Conservation (phyloP, 129 eudicot species). For the Helianthus tuberosus region DNA sequence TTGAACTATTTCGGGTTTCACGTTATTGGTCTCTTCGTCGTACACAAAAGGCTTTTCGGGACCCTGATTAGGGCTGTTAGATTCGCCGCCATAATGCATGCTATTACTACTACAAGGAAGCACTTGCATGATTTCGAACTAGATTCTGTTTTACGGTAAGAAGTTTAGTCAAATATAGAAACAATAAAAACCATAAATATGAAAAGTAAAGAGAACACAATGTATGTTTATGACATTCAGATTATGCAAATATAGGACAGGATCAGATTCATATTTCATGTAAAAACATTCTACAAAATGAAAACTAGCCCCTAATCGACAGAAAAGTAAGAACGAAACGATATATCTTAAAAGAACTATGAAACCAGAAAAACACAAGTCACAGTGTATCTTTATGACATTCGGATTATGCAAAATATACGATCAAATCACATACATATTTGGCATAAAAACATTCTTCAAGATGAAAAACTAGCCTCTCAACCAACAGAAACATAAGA, state of each 20-base stretch:
- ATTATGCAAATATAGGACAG: conserved; percentile 1
- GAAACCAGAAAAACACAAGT: neutral
- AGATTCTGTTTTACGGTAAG: conserved; percentile 35
- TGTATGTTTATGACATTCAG: conserved; percentile 11
- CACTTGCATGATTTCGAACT: conserved; percentile 62
- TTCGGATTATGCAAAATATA: conserved; percentile 4
- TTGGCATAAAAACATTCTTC: neutral
- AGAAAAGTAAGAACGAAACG: neutral
- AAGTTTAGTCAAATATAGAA: conserved; percentile 19
- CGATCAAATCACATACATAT: neutral
- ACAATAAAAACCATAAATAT: conserved; percentile 6
- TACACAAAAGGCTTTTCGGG: conserved; percentile 44
- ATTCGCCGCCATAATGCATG: conserved; percentile 52
- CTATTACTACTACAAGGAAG: conserved; percentile 61
- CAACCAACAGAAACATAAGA: neutral
- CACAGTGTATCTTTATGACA: conserved; percentile 9
- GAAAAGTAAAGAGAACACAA: neutral
- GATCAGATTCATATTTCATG: neutral
- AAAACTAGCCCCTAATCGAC: neutral
- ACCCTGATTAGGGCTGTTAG: conserved; percentile 55
- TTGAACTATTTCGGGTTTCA: conserved; percentile 39
- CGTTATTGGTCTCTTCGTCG: conserved; percentile 47
- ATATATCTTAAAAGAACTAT: neutral
- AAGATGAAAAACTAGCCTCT: neutral
- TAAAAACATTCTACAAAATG: neutral